Evolutionary conservation across 2,329 filamentous ascomycete species (phyloP), one percentile per base, ranked within the genome.

Genomic region (Penicillium sp.): DNA sequence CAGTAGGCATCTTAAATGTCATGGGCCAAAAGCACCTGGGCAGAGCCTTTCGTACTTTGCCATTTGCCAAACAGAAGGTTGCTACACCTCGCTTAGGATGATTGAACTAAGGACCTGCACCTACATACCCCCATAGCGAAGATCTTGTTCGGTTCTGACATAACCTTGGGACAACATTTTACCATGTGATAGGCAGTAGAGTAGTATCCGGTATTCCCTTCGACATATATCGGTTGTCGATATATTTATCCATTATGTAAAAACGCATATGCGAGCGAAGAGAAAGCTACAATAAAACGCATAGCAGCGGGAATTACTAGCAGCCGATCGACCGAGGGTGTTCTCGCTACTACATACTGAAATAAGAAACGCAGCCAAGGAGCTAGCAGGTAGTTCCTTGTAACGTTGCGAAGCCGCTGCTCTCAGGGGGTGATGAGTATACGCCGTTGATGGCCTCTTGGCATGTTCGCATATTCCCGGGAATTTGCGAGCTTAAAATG

Each of bases 341-440:
- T 39, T 51, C 25, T 53, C 49, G 39, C 33, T 17, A 35, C 33
- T 43, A 47, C 29, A 58, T 58, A 42, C 41, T 53, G 35, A 25
- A 58, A 44, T 25, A 6, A 55, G 58, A 23, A 21, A 53, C 27
- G 44, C 27, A 53, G 58, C 60, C 58, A 62, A 62, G 58, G 29
- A 54, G 49, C 55, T 61, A 62, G 49, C 10, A 48, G 45, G 36
- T 41, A 23, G 49, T 53, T 35, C 23, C 15, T 38, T 60, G 53
- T n/a, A 61, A 55, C 57, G 23, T 35, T 52, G 57, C 21, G 27
- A 27, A 36, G 35, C 12, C 27, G 29, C 21, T 39, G 42, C 44
- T 57, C 29, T 57, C 45, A 47, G 49, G 49, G 44, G 49, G 19
- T n/a, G 35, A 23, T 38, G 38, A 43, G 44, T 27, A 53, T 59